phyloP scores from a whole-genome alignment of 2,329 filamentous ascomycete genomes.

The Cordyceps militaris region DNA sequence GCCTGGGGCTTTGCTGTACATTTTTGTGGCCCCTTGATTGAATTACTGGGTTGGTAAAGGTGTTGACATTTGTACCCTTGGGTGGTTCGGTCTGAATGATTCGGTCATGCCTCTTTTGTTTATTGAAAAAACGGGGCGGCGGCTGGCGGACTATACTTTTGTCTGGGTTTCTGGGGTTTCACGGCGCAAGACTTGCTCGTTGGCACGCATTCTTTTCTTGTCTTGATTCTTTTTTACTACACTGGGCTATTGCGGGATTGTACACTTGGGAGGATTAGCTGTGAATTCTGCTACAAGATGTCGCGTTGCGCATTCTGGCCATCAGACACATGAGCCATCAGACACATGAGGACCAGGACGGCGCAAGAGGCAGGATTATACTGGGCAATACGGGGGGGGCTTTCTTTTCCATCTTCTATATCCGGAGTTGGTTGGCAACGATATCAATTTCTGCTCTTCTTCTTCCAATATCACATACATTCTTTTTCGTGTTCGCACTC shows the following conservation, averaged over 20 bases:
- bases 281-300: background rate
- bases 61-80: background rate
- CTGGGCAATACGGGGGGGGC: background rate
- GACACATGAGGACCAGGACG: background rate
- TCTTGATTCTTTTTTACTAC: conserved; percentile 5
- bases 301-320: background rate
- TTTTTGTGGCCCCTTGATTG: background rate
- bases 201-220: conserved; percentile 7
- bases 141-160: conserved; percentile 7
- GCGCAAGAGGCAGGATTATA: conserved; percentile 1
- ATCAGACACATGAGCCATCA: background rate
- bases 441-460: background rate
- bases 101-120: background rate
- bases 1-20: conserved; percentile 12
- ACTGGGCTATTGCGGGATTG: background rate
- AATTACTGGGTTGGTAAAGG: background rate
- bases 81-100: background rate
- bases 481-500: background rate
- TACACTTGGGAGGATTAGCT: background rate
- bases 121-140: conserved; percentile 11
- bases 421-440: conserved; percentile 10
- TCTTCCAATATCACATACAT: background rate
- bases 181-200: background rate
- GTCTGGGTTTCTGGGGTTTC: conserved; percentile 4
- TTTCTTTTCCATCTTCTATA: background rate